A percentile compares a stretch with the other conserved stretches of the same genome.
These are phyloP conservation scores for Apiotrichum mycotoxinovorans DNA, from an alignment of 1,284 basidiomycete genomes.

Conservation along the genomic window DNA sequence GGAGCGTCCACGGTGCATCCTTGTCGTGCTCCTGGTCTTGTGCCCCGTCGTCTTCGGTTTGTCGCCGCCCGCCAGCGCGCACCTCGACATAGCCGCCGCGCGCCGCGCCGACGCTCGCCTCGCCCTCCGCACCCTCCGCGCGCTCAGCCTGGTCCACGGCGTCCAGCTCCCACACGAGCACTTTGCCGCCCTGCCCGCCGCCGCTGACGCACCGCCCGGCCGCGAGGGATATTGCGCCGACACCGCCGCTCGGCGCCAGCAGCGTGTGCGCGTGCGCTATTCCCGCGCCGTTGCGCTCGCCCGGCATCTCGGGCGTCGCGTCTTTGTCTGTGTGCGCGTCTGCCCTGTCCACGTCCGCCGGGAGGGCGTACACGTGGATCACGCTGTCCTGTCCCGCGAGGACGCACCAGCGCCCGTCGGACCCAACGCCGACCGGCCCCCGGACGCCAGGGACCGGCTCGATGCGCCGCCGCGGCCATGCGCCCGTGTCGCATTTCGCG, in stretches of 20 bases:
- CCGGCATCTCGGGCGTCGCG: not conserved
- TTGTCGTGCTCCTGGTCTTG: no score
- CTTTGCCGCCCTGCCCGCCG: slow-evolving; percentile 39
- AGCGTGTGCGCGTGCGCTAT: slow-evolving; percentile 45
- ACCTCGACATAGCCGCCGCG: slow-evolving; percentile 42
- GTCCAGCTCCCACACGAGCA: slow-evolving; percentile 49
- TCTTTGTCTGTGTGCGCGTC: not conserved
- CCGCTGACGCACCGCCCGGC: slow-evolving; percentile 42
- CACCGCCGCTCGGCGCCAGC: slow-evolving; percentile 38
- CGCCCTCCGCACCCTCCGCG: slow-evolving; percentile 5
- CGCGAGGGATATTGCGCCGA: slow-evolving; percentile 38
- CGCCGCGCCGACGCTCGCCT: slow-evolving; percentile 9
- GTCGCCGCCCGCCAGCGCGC: slow-evolving; percentile 21
- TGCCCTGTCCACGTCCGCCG: no score
- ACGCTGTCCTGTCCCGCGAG: slow-evolving; percentile 45
- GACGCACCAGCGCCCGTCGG: slow-evolving; percentile 46
- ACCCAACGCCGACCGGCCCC: slow-evolving; percentile 39
- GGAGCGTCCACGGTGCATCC: slow-evolving; percentile 16
- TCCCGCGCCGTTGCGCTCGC: not conserved
- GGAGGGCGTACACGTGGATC: slow-evolving; percentile 47
- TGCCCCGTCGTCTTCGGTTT: not conserved
- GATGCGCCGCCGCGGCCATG: slow-evolving; percentile 34
- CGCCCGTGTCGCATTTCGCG: slow-evolving; percentile 12
- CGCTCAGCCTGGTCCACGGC: slow-evolving; percentile 18
- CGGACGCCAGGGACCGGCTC: slow-evolving; percentile 39